Base-by-base conservation (phyloP, 345 rosid genomes). In the Arabidopsis suecica region DNA sequence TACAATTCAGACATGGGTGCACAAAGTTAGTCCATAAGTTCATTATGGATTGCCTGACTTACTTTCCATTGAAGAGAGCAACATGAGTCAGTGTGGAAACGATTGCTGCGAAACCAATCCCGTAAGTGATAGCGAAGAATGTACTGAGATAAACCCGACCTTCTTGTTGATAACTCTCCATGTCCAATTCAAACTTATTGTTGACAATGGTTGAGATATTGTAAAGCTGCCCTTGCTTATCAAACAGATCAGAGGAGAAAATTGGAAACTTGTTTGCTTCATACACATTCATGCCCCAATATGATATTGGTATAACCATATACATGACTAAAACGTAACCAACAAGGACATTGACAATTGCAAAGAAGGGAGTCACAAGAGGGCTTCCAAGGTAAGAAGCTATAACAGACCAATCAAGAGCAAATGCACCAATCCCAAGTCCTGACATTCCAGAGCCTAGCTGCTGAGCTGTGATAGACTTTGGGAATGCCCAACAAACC, bases 61-160 rank as follows among this genome's bases (percentile, higher is more conserved):
- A 87, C 91, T 83, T 85, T 58, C 91, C 91, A 72, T 87, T 85
- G 62, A 87, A 87, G 73, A 87, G 61, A 55, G 80, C 84, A 32
- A 87, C 88, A 33, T 87, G 89, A 0, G 85, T 71, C 37, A 87
- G 73, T 12, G 91, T 84, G 33, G 91, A 68, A 48, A 84, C 38
- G 55, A 86, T 83, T 34, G 82, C 82, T 8, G 91, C 88, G 18
- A 88, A 88, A 47, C 89, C 91, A 76, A 86, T 84, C 23, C 91
- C 91, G 50, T 88, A 88, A 0, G 79, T 65, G 65, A 88, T 71
- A 14, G 89, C 65, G 18, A 88, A 86, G 84, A 84, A 84, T 0
- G 75, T 72, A 10, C 91, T 84, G 34, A 88, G 81, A 65, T 88
- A 62, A 48, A 86, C 65, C 18, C 66, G 83, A 7, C 87, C 88